Evolutionary conservation across 2,329 filamentous ascomycete species (phyloP).

Genomic region (Arthrobotrys sphaeroides): DNA sequence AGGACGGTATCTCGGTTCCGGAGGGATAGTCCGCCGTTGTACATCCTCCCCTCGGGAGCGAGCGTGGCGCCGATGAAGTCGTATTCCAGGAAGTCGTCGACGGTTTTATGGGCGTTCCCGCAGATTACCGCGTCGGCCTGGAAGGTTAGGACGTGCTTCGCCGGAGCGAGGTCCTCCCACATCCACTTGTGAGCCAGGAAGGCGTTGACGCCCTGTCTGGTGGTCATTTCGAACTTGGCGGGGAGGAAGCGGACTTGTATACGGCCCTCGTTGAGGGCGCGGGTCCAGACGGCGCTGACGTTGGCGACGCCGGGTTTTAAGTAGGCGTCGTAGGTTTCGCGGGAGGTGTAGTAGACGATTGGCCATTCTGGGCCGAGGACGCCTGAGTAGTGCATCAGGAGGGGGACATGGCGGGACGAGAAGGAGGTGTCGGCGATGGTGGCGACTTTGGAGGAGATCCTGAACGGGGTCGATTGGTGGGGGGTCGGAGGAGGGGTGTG

Average conservation of each 20-base stretch:
- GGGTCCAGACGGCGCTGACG: slow-evolving; percentile 58
- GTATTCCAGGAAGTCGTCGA: slow-evolving; percentile 61
- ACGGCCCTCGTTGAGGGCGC: slow-evolving; percentile 59
- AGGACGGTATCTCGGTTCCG: slow-evolving; percentile 60
- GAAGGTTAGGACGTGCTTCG: slow-evolving; percentile 61
- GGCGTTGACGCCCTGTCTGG: slow-evolving; percentile 60
- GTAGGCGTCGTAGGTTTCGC: slow-evolving; percentile 56
- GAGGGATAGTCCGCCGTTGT: slow-evolving; percentile 62
- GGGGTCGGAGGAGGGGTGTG: no score
- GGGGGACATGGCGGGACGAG: slow-evolving; percentile 60
- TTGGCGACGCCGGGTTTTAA: slow-evolving; percentile 58
- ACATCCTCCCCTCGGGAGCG: slow-evolving; percentile 55
- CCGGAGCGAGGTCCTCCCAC: slow-evolving; percentile 61
- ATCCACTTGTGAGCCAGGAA: slow-evolving; percentile 61
- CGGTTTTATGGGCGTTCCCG: slow-evolving; percentile 57
- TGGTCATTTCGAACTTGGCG: slow-evolving; percentile 59
- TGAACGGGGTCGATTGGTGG: not conserved
- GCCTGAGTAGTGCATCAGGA: slow-evolving; percentile 62
- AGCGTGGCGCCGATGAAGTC: slow-evolving; percentile 61
- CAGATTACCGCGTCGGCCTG: slow-evolving; percentile 62
- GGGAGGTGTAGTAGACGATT: slow-evolving; percentile 63
- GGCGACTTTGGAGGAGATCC: slow-evolving; percentile 58
- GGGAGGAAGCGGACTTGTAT: slow-evolving; percentile 62
- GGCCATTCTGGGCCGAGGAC: slow-evolving; percentile 64
- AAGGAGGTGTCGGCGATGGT: slow-evolving; percentile 62